Percentiles rank a stretch among this genome's conserved stretches.
These are phyloP conservation scores for Mycena pura DNA, from an alignment of 768 basidiomycete species.

Conservation along the genomic window DNA sequence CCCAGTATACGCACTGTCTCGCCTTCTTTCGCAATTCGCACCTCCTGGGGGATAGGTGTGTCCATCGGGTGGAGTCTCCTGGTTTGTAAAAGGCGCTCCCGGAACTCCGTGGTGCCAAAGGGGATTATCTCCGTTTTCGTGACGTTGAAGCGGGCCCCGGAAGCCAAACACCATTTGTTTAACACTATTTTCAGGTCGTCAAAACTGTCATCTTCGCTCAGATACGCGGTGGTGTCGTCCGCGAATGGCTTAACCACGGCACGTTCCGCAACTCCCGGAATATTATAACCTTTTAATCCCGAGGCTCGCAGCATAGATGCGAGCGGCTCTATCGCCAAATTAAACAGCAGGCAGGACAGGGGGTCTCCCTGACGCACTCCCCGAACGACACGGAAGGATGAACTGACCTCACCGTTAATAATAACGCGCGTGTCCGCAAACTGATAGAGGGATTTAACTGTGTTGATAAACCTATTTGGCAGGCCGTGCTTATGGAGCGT, in stretches of 20 bases:
- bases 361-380: conserved; percentile 40
- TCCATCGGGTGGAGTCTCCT: neutral
- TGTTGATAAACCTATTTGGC: conserved; percentile 18
- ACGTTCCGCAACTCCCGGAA: conserved; percentile 1
- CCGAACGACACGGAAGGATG: conserved; percentile 21
- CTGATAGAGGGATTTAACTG: conserved; percentile 31
- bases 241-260: neutral
- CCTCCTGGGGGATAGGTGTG: no score
- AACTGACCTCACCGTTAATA: conserved; percentile 31
- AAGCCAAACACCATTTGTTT: conserved; percentile 31
- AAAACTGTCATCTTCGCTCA: neutral
- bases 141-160: conserved; percentile 33
- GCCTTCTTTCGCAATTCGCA: neutral
- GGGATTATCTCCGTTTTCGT: conserved; percentile 38
- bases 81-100: neutral
- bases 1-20: neutral
- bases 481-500: neutral
- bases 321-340: no score
- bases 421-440: conserved; percentile 27
- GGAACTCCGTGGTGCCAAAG: conserved; percentile 21
- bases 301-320: conserved; percentile 13
- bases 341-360: conserved; percentile 35
- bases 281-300: conserved; percentile 17
- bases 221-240: neutral
- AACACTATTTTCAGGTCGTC: no score